phyloP scores from a whole-genome alignment of 2,329 filamentous ascomycete genomes.

The Trichophyton rubrum region DNA sequence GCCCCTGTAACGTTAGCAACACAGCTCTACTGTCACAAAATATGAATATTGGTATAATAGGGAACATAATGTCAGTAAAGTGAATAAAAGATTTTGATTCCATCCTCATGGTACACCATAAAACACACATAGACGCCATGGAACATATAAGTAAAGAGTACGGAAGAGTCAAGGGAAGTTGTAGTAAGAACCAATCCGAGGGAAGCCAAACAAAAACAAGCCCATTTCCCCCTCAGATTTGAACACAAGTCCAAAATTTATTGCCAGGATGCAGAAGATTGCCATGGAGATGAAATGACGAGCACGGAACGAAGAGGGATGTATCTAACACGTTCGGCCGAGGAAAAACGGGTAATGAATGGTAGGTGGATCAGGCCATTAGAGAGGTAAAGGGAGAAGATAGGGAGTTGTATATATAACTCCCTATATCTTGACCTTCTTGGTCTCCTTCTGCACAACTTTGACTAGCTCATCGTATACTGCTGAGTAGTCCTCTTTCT shows the following conservation, averaged over 20 bases:
- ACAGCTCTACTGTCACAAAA: neutral
- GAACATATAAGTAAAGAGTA: neutral
- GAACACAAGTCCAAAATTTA: neutral
- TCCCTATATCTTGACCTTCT: constrained; percentile 41
- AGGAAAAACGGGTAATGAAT: neutral
- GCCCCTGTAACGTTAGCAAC: neutral
- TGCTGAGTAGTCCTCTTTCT: constrained; percentile 39
- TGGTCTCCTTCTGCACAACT: constrained; percentile 46
- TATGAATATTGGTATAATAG: neutral
- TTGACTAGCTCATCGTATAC: constrained; percentile 46
- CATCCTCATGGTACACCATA: constrained; percentile 5
- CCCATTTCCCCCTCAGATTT: neutral
- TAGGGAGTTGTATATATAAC: no score
- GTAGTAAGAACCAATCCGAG: neutral
- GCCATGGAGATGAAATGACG: constrained; percentile 12
- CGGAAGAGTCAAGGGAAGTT: neutral
- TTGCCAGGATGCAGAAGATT: constrained; percentile 8
- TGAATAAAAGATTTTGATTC: constrained; percentile 4
- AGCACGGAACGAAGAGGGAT: neutral
- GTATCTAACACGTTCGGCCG: neutral
- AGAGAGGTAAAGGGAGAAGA: neutral
- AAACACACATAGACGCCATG: constrained; percentile 3
- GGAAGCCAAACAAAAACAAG: constrained; percentile 9
- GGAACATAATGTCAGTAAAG: neutral
- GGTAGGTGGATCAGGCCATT: neutral